Base-by-base conservation (phyloP, 805 yeast genomes). In the Yarrowia sp. region DNA sequence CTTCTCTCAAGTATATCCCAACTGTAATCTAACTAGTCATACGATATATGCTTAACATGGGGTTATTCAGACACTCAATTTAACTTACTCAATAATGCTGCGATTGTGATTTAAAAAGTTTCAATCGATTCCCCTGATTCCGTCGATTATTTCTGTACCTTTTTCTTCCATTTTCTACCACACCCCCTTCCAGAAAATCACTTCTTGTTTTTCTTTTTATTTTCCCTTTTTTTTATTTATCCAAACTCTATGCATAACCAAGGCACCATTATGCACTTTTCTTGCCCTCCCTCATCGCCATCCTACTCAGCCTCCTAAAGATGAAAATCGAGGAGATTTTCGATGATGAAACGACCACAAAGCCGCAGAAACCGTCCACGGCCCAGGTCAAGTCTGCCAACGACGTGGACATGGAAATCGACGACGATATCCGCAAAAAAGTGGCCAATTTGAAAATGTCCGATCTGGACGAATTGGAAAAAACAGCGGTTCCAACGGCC, bases 281-380 rank as follows among this genome's bases (percentile, higher is more conserved):
- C 16, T n/a, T 10, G 3, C 7, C 11, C 24, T 24, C 8, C 26
- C 33, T 44, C 8, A 8, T n/a, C n/a, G n/a, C n/a, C n/a, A n/a
- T n/a, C n/a, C n/a, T n/a, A n/a, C 6, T 28, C 33, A 5, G 35
- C 1, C 22, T 11, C 3, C 4, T 28, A 9, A 28, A 19, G 8
- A 51, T 51, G 58, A 51, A 51, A 33, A 33, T 51, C 4, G 58
- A 51, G 32, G 58, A 51, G 58, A 51, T 51, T 22, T 51, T 51
- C 58, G 41, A 35, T 32, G 58, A 51, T 33, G 58, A 51, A 35
- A 51, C 58, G n/a, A 51, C 58, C 11, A 51, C 30, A 4, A 48
- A 48, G n/a, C 54, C 52, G 17, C 11, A 17, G 48, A 11, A 12
- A 4, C n/a, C 12, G 4, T 12, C n/a, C 11, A 19, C n/a, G 16